A percentile compares a stretch with the other conserved stretches of the same genome.
These are phyloP conservation scores for Phytophthora idaei DNA, from an alignment of 352 stramenopile genomes.

Conservation along the genomic window DNA sequence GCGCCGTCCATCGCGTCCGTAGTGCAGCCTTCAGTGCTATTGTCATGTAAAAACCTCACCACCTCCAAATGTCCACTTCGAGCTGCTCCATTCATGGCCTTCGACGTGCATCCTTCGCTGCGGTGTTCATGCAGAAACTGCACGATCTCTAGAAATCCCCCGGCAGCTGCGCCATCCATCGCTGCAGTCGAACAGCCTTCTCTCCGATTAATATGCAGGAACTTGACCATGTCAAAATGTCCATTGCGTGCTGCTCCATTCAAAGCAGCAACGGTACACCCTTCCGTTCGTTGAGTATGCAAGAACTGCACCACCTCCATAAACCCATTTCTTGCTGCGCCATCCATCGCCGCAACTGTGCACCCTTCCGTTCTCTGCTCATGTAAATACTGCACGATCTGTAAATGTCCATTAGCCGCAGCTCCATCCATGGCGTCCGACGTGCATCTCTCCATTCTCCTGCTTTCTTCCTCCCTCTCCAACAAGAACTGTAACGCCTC, in stretches of 20 bases:
- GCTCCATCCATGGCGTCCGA: slow-evolving; percentile 41
- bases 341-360: slow-evolving; percentile 49
- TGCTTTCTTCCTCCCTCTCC: slow-evolving; percentile 5
- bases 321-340: slow-evolving; percentile 38
- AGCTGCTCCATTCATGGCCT: slow-evolving; percentile 44
- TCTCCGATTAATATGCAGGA: slow-evolving; percentile 31
- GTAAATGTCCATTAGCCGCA: slow-evolving; percentile 41
- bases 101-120: slow-evolving; percentile 36
- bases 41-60: slow-evolving; percentile 34
- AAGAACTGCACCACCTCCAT: slow-evolving; percentile 43
- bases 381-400: slow-evolving; percentile 45
- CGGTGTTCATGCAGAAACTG: slow-evolving; percentile 40
- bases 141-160: slow-evolving; percentile 38
- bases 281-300: slow-evolving; percentile 19
- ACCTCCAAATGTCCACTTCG: slow-evolving; percentile 34
- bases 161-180: slow-evolving; percentile 42
- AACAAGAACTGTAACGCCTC: slow-evolving; percentile 26
- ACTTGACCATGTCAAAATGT: slow-evolving; percentile 31
- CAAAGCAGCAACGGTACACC: slow-evolving; percentile 41
- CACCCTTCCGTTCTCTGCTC: slow-evolving; percentile 29
- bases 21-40: slow-evolving; percentile 41
- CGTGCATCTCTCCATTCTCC: slow-evolving; percentile 14
- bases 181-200: slow-evolving; percentile 40
- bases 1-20: slow-evolving; percentile 46
- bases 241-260: slow-evolving; percentile 34